Evolutionary conservation across 2,329 filamentous ascomycete genomes (phyloP), one percentile per base, ranked within the genome.

Genomic region (Fusarium verticillioides): DNA sequence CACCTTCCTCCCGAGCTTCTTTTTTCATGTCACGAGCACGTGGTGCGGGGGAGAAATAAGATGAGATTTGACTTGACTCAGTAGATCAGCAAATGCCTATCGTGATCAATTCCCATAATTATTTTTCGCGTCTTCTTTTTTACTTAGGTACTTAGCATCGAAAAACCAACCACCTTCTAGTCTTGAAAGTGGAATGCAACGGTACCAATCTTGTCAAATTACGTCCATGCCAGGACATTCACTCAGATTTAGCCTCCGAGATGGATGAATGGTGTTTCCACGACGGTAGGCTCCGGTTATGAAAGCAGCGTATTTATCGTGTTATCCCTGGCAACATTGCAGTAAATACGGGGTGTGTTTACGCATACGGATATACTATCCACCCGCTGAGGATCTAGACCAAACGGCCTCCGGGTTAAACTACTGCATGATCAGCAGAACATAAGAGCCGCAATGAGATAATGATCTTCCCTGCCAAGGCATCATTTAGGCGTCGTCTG

Each of bases 401-500:
- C 43, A 26, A 32, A 43, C 23, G 47, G 44, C 16, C 54, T 21
- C 16, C 21, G 11, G 54, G 43, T 43, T 37, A 44, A 40, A 53
- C 57, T 53, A 42, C 46, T 46, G 37, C 40, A 54, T 65, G 47
- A 56, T 43, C 39, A 39, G 39, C 43, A 60, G 26, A 44, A 26
- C 10, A 46, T 15, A 69, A 71, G 66, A 70, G 69, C 69, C 68
- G 66, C 61, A 73, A 60, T 23, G 49, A 73, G 70, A 70, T 52
- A 47, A 60, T 67, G 40, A 61, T 63, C 70, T 71, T 42, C 47
- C 42, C 30, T 46, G 62, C 70, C 70, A 60, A 74, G 70, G 36
- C 66, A 56, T 52, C 37, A 70, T 73, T 61, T 59, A 69, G 67
- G 64, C 66, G 66, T 77, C 75, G 69, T 64, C 75, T 77, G 71